Base-by-base conservation (phyloP, 2,329 filamentous ascomycete species). In the Neoarthrinium moseri region DNA sequence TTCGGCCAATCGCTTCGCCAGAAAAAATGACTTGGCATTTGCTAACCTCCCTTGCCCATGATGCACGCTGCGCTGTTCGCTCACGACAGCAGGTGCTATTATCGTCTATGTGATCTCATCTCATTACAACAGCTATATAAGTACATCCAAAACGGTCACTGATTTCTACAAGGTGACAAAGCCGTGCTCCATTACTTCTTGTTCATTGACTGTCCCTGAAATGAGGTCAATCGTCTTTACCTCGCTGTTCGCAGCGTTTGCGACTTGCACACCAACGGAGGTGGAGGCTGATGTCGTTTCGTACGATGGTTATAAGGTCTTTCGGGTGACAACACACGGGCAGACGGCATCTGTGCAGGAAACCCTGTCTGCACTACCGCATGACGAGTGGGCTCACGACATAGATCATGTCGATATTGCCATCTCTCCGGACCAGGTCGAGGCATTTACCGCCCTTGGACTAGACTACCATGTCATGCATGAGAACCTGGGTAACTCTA, bases 221-320 rank as follows among this genome's bases (percentile, higher is more conserved):
- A 40, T 40, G 37, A 27, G 37, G 23, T 29, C 37, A 15, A 17
- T 12, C 8, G 11, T 29, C 13, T 3, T 40, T 20, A 26, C 15
- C 23, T n/a, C n/a, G 7, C 26, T 22, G 26, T n/a, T 43, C 5
- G 21, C 21, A 21, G 13, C 33, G 15, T 20, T 32, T n/a, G 27
- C 17, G 21, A 34, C 26, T 20, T 8, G 8, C 24, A 17, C 26
- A 8, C 18, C n/a, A n/a, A 22, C 17, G 6, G 24, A 15, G 12
- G 20, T n/a, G 4, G 39, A 33, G 22, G 26, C 21, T 17, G 27
- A 30, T 11, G n/a, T 24, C 4, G 27, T 43, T 21, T 33, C 26
- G 3, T 68, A 65, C 43, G 56, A 63, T 30, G 61, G 62, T 20
- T 66, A 66, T 35, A 61, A 61, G 37, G 56, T 66, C 18, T 65